Conservation (phyloP, 495 filamentous ascomycete species). For the Neurospora pannonica region DNA sequence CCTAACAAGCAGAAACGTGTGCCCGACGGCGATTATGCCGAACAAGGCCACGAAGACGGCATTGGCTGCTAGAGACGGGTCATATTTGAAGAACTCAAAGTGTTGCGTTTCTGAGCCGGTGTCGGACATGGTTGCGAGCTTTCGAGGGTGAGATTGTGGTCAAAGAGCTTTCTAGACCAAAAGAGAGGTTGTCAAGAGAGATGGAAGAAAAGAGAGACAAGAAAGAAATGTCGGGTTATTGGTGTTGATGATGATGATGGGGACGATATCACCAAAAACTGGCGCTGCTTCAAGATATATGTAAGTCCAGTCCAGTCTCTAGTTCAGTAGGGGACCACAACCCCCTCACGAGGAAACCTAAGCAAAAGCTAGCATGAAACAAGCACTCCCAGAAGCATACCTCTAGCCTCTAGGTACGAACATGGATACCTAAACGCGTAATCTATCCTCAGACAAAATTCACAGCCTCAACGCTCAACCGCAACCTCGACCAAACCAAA, state of each 20-base stretch:
- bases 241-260: not conserved
- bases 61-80: constrained; percentile 41
- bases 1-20: constrained; percentile 38
- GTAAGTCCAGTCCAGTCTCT: not conserved
- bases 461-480: not conserved
- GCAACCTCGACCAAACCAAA: not conserved
- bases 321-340: not conserved
- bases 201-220: not conserved
- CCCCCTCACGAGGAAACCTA: not conserved
- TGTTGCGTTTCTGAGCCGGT: not conserved
- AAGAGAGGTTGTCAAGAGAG: not conserved
- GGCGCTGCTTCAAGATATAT: not conserved
- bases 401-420: too few relatives aligned
- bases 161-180: not conserved
- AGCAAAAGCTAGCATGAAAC: too few relatives aligned
- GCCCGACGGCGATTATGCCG: constrained; percentile 31
- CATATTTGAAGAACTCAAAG: constrained; percentile 34
- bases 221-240: not conserved
- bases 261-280: not conserved
- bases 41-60: constrained; percentile 45
- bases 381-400: not conserved
- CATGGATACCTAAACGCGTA: not conserved
- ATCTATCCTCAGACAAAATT: not conserved
- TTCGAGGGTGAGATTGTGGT: not conserved
- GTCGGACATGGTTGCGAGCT: constrained; percentile 8